phyloP scores from a whole-genome alignment of 257 asterid genomes.

The Pogostemon cablin region DNA sequence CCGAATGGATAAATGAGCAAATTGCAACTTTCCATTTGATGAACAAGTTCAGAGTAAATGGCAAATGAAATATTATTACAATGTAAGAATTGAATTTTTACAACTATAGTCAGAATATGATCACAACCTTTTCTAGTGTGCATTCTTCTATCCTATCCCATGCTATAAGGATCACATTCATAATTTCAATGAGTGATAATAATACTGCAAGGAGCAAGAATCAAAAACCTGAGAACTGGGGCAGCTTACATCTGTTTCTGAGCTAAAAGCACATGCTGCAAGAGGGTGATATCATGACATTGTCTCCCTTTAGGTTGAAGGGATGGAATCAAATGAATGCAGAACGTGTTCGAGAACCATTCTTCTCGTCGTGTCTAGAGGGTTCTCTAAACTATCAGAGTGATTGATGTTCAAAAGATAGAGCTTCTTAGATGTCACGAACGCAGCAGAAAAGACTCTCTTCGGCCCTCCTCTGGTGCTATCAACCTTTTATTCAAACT shows the following conservation, averaged over 20 bases:
- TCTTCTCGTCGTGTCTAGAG: constrained; percentile 58
- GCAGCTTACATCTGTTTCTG: constrained; percentile 31
- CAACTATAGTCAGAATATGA: too few species aligned
- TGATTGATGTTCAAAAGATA: constrained; percentile 75
- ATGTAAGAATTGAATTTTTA: too few species aligned
- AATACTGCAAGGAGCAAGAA: not conserved
- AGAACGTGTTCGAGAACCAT: constrained; percentile 65
- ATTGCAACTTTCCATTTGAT: too few species aligned
- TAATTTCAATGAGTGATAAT: too few species aligned
- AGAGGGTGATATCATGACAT: constrained; percentile 1
- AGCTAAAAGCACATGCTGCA: constrained; percentile 24
- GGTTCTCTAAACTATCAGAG: constrained; percentile 65
- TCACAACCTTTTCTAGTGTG: too few species aligned
- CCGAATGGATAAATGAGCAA: too few species aligned
- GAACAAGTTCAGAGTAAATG: too few species aligned
- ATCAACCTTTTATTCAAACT: constrained; percentile 87
- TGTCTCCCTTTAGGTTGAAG: constrained; percentile 42
- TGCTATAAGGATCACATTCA: too few species aligned
- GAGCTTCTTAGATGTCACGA: constrained; percentile 77
- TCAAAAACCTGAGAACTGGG: constrained; percentile 1
- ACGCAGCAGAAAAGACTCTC: constrained; percentile 90
- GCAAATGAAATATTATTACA: too few species aligned
- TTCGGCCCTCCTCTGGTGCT: constrained; percentile 91
- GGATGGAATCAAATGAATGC: constrained; percentile 72
- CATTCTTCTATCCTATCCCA: too few species aligned